Conservation (phyloP, 495 filamentous ascomycete genomes). For the Aspergillus heteromorphus region DNA sequence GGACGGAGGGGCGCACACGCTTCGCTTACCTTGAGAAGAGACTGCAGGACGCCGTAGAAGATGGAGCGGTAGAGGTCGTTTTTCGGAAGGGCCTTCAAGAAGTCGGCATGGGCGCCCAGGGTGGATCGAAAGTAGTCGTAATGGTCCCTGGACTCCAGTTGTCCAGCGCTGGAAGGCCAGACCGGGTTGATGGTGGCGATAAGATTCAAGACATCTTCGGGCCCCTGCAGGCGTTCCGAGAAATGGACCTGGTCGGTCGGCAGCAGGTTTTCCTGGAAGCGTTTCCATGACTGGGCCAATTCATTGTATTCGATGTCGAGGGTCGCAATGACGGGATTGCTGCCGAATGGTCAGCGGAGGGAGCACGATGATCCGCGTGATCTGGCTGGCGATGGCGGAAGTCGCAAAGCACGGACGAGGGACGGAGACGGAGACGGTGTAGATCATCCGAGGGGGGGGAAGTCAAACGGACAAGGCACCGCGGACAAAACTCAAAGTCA, state of each 20-base stretch:
- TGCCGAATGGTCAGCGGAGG: conserved; percentile 5
- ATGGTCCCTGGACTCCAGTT: conserved; percentile 27
- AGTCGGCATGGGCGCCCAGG: conserved; percentile 30
- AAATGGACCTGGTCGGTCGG: conserved; percentile 29
- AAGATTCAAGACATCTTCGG: conserved; percentile 28
- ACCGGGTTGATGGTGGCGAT: conserved; percentile 26
- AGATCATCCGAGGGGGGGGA: conserved; percentile 10
- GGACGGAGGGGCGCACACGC: background rate
- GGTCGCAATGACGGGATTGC: conserved; percentile 30
- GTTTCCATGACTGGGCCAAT: conserved; percentile 38
- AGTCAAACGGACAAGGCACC: background rate
- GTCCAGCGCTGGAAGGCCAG: conserved; percentile 28
- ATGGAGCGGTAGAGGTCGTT: conserved; percentile 34
- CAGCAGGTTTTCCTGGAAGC: conserved; percentile 32
- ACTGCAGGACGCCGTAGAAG: conserved; percentile 42
- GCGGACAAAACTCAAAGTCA: background rate
- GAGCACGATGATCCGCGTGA: background rate
- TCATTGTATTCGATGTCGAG: conserved; percentile 45
- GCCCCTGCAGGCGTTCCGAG: conserved; percentile 29
- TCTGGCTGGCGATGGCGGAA: background rate
- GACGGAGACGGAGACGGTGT: conserved; percentile 5
- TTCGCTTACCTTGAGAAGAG: conserved; percentile 38
- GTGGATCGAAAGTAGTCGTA: conserved; percentile 34
- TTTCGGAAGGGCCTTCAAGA: conserved; percentile 34
- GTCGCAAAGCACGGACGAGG: background rate